phyloP scores from a whole-genome alignment of 495 filamentous ascomycete genomes.

The Neurospora terricola region DNA sequence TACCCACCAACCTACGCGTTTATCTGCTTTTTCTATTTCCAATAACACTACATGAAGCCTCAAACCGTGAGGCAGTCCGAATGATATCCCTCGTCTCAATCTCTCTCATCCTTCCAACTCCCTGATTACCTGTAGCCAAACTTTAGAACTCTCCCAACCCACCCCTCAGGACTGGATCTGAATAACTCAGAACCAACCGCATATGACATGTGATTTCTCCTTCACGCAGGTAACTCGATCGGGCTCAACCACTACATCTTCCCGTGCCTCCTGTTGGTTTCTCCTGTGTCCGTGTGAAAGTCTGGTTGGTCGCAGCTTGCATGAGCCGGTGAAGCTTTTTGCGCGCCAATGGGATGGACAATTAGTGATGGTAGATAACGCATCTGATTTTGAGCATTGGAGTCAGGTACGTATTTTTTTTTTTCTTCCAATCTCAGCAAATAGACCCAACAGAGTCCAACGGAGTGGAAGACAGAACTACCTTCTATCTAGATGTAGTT shows the following conservation, averaged over 20 bases:
- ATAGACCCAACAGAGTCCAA: not conserved
- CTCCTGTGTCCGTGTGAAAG: not conserved
- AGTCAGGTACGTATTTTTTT: not conserved
- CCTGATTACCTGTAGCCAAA: too few species aligned
- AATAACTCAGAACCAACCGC: not conserved
- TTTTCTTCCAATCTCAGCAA: not conserved
- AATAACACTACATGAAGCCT: too few species aligned
- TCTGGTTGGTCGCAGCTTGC: not conserved
- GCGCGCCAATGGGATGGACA: not conserved
- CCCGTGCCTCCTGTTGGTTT: not conserved
- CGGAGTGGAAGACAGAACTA: not conserved
- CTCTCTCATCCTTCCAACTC: too few species aligned
- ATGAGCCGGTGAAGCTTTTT: not conserved
- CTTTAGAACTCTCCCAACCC: not conserved
- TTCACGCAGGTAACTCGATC: not conserved
- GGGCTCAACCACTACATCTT: not conserved
- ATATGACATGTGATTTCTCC: not conserved
- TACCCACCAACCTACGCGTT: not conserved
- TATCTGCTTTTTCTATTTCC: not conserved
- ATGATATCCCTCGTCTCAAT: too few species aligned
- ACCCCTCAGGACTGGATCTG: not conserved
- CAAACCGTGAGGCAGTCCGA: too few species aligned
- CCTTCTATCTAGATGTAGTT: not conserved
- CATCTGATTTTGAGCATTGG: not conserved
- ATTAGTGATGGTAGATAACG: not conserved